Evolutionary conservation across 352 stramenopile genomes (phyloP).

Genomic region (Phytophthora sp.): DNA sequence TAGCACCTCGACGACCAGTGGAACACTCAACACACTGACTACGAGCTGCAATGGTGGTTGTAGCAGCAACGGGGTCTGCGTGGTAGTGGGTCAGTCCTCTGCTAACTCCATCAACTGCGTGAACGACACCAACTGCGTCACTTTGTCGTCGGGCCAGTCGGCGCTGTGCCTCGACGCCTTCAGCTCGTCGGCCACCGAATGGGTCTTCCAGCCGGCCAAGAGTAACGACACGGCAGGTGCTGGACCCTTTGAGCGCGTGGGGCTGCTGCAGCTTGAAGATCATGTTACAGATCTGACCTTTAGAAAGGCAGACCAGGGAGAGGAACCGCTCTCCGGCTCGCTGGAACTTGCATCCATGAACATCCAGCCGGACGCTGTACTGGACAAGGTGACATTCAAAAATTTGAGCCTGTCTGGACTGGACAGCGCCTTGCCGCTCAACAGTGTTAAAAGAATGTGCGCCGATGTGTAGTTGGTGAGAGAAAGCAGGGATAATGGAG

Average conservation of each 20-base stretch:
- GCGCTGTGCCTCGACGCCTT: conserved; percentile 75
- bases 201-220: conserved; percentile 63
- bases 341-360: conserved; percentile 78
- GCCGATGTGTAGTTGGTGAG: conserved; percentile 12
- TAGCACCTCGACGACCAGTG: conserved; percentile 13
- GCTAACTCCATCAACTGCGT: conserved; percentile 73
- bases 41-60: conserved; percentile 81
- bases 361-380: conserved; percentile 48
- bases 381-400: conserved; percentile 59
- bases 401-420: conserved; percentile 55
- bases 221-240: conserved; percentile 54
- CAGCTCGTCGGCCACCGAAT: conserved; percentile 36
- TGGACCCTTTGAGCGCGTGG: conserved; percentile 71
- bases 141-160: conserved; percentile 67
- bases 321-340: conserved; percentile 43
- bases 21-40: conserved; percentile 71
- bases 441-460: conserved; percentile 58
- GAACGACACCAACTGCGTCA: conserved; percentile 74
- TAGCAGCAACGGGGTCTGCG: conserved; percentile 61
- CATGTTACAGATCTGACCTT: conserved; percentile 65
- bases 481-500: neutral
- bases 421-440: conserved; percentile 59
- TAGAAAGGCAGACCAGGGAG: conserved; percentile 34
- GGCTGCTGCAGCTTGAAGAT: conserved; percentile 64
- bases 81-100: conserved; percentile 67